Evolutionary conservation across 1,284 basidiomycete genomes (phyloP).

Genomic region (Tylopilus orsonianus): DNA sequence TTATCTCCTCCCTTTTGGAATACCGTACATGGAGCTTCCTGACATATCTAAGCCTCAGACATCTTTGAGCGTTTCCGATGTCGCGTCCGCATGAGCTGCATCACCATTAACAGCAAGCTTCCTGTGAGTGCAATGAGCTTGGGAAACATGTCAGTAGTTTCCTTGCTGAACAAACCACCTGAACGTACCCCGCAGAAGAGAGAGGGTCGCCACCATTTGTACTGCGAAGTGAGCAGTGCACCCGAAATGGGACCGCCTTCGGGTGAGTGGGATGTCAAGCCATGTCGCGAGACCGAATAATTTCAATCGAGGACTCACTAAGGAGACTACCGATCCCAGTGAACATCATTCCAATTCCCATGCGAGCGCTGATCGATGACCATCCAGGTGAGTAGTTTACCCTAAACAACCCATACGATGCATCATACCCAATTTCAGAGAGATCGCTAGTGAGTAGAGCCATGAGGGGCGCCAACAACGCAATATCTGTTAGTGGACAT

Average conservation of each 20-base stretch:
- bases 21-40: neutral
- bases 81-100: neutral
- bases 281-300: neutral
- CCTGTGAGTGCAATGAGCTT: neutral
- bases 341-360: conserved; percentile 20
- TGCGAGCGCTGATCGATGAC: conserved; percentile 22
- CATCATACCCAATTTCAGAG: conserved; percentile 29
- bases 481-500: conserved; percentile 26
- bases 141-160: neutral
- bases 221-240: conserved; percentile 27
- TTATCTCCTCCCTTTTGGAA: neutral
- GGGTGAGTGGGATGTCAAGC: neutral
- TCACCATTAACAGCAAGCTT: neutral
- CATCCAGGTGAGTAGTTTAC: neutral
- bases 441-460: conserved; percentile 33
- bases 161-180: neutral
- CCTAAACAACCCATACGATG: neutral
- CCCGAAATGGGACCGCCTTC: conserved; percentile 30
- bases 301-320: conserved; percentile 6
- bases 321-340: conserved; percentile 17
- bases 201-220: conserved; percentile 30
- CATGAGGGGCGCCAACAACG: conserved; percentile 34
- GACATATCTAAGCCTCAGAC: too few species aligned
- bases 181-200: conserved; percentile 29
- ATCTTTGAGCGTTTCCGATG: neutral